Evolutionary conservation across 106 monocot species (phyloP), one percentile per base, ranked within the genome.

Genomic region (Hemerocallis citrina): DNA sequence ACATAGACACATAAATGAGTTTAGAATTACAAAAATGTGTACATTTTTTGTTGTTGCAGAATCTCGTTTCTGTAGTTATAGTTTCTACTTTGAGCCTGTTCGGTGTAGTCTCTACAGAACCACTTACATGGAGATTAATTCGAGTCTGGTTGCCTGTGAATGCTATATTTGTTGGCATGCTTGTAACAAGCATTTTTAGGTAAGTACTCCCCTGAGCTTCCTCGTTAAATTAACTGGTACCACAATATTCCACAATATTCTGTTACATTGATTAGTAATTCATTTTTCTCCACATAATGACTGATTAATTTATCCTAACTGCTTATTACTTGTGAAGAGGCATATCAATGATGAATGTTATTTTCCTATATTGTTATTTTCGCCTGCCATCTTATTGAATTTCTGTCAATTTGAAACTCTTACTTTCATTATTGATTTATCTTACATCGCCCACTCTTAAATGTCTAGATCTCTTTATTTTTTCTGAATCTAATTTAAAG

Each of bases 91-190:
- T 87, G 48, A 34, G 68, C 19, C 65, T 65, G 27, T 23, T 75
- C 31, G 68, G 78, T 40, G 43, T 75, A 37, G 62, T 87, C 19
- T 75, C 78, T 41, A 78, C 75, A 23, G 86, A 87, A 49, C 75
- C 68, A 43, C 58, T 82, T n/a, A 87, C 86, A 60, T 87, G 82
- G 86, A 87, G 75, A 57, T 63, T 87, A 31, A 52, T 87, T 39
- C 63, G 75, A 65, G 65, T 79, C 30, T 87, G 86, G 86, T 55
- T 87, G 54, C 86, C 86, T 14, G 78, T 87, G n/a, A 87, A 87
- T 70, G 6, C 79, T 65, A 79, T 87, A 69, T 87, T 87, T 45
- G 71, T 87, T 34, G 78, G 86, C 16, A 87, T 87, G 86, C 75
- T 87, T 38, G 48, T 79, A 32, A 87, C 86, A 32, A 63, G 86